Base-by-base conservation (phyloP, 2,329 filamentous ascomycete genomes). In the Rhynchosporium graminicola region DNA sequence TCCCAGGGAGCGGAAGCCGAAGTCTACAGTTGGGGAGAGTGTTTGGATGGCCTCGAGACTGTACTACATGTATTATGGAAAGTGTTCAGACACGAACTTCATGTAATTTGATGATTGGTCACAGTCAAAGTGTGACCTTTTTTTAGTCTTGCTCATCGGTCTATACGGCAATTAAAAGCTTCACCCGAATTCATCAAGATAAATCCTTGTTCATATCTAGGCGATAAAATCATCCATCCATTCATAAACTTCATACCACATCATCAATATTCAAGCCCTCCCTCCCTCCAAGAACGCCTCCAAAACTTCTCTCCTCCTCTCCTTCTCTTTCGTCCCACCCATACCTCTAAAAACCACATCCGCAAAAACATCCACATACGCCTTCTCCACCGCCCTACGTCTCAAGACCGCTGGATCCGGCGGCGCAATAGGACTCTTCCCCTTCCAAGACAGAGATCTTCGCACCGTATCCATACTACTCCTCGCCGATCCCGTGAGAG, bases 321-420 rank as follows among this genome's bases (percentile, higher is more conserved):
- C 88, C 75, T 84, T 73, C 6, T 70, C 71, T 48, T 84, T 83
- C 65, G 73, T 63, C 76, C 26, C 74, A 76, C 3, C 69, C 1
- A 77, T 72, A 2, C 77, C 73, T 7, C 87, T 81, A 63, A 92
- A 88, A 12, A 92, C 79, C 0, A 85, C 79, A 0, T 78, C 78
- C 0, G 85, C 84, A 67, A 95, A 88, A 0, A 91, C 76, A 56
- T 85, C 83, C 0, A 89, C 87, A 45, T 88, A 84, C 43, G 80
- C 81, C 62, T 77, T 82, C 75, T 89, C 86, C 58, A 87, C 82
- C 1, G 80, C 79, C 64, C 83, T 79, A 60, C 87, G 79, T 66
- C 82, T 83, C n/a, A 80, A 78, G 13, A 83, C 72, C 2, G 80
- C 77, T 0, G 80, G 79, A 54, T 82, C 78, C 55, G 77, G 77